Base-by-base conservation (phyloP, 192 early-diverging fungal genomes). In the Diversispora eburnea region DNA sequence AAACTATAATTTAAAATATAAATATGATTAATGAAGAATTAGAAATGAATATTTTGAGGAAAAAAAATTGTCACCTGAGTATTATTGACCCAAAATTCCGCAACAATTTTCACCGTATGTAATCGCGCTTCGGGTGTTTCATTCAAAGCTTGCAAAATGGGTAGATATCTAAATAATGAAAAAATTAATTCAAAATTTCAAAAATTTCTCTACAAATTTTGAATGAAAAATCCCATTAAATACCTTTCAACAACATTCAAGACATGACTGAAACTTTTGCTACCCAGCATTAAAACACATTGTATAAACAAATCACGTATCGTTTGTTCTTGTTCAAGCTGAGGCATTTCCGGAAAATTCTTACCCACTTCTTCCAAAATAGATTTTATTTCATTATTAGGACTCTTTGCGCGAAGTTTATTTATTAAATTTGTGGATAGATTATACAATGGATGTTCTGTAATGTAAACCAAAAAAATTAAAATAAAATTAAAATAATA, bases 181-280 rank as follows among this genome's bases (percentile, higher is more conserved):
- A 10, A 43, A 62, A 69, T 25, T 55, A 19, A 22, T 66, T 17
- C 13, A 57, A 52, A 75, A 20, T 47, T 49, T 17, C 20, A 51
- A 63, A 46, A 4, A 17, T 54, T 10, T 33, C 10, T 10, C 5
- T 17, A 41, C 43, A 47, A 19, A 46, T 41, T 6, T 8, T 10
- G 43, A 4, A 15, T 42, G 43, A 8, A 46, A 33, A 46, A 33
- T 33, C 25, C 3, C 3, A 33, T 39, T 73, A 42, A 76, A 73
- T 83, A 94, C 86, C 93, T 83, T 69, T 98, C 96, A 57, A 98
- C 88, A 12, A 95, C 91, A 72, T 92, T 95, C 65, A 98, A 79
- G 49, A 94, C 88, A 78, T 99, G 98, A 57, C 88, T 91, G 79
- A 99, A 98, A 73, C 89, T 94, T 78, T 98, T 98, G 79, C 89